Conservation (phyloP, 164 flowering plant genomes). For the Houttuynia cordata region DNA sequence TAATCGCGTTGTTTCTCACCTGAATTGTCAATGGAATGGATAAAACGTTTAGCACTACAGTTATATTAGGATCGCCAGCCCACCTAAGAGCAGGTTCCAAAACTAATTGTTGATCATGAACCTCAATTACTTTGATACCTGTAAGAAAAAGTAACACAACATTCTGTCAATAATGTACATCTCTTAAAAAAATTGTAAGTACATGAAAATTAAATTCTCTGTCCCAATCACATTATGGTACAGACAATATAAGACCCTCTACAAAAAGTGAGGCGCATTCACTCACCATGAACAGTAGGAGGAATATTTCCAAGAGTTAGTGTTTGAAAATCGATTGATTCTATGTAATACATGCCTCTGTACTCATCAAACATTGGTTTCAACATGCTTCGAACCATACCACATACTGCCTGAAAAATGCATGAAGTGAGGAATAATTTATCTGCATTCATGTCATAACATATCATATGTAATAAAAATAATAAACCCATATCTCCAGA, state of each 20-base stretch:
- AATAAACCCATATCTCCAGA: neutral
- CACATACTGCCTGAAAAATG: constrained; percentile 42
- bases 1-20: constrained; percentile 28
- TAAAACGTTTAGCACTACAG: constrained; percentile 38
- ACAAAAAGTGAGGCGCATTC: constrained; percentile 1
- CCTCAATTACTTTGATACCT: constrained; percentile 69
- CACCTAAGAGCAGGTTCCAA: constrained; percentile 69
- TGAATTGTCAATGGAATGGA: constrained; percentile 44
- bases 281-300: constrained; percentile 53
- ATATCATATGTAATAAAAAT: too few species aligned
- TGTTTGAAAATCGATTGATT: constrained; percentile 47
- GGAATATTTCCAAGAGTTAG: constrained; percentile 73
- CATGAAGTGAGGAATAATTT: neutral
- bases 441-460: too few species aligned
- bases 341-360: constrained; percentile 46
- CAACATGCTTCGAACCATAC: constrained; percentile 32
- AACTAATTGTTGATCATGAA: constrained; percentile 67
- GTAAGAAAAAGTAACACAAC: constrained; percentile 5
- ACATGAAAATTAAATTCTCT: too few species aligned
- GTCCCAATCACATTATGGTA: too few species aligned
- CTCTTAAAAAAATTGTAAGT: too few species aligned
- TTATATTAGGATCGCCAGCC: constrained; percentile 82
- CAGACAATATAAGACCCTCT: too few species aligned
- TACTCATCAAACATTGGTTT: constrained; percentile 57
- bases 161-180: neutral